Percentiles rank a stretch among this genome's conserved stretches.
phyloP scores from a whole-genome alignment of 2,329 filamentous ascomycete species.

The Penicillium rolfsii region DNA sequence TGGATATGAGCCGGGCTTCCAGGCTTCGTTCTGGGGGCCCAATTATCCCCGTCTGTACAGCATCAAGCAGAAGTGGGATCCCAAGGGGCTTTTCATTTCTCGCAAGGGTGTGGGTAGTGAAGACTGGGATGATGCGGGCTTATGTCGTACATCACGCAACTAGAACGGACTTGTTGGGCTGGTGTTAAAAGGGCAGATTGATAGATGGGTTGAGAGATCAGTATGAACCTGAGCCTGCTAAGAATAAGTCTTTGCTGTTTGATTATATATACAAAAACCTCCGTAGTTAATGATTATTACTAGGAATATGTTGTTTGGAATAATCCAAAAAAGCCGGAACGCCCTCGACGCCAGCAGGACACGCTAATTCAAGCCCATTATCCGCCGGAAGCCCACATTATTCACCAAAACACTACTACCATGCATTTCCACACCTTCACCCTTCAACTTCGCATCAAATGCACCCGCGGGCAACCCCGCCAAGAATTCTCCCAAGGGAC shows the following conservation, averaged over 20 bases:
- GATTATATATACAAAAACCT: background rate
- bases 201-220: background rate
- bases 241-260: no score
- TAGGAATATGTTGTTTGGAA: background rate
- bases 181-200: background rate
- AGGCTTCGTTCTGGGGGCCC: constrained; percentile 46
- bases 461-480: constrained; percentile 50
- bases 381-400: constrained; percentile 23
- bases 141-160: constrained; percentile 18
- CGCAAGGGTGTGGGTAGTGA: constrained; percentile 32
- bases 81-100: constrained; percentile 33
- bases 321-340: background rate
- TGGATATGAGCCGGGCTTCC: constrained; percentile 45
- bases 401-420: constrained; percentile 22
- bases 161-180: background rate
- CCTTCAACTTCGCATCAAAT: constrained; percentile 18
- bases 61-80: constrained; percentile 40
- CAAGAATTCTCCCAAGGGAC: constrained; percentile 53
- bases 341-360: background rate
- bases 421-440: constrained; percentile 17
- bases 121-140: constrained; percentile 32
- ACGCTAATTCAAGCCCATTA: constrained; percentile 17
- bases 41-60: constrained; percentile 35
- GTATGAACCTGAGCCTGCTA: background rate
- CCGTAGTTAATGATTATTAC: background rate